Conservation (phyloP, 139 green algal species). For the Medakamo hakoo region DNA sequence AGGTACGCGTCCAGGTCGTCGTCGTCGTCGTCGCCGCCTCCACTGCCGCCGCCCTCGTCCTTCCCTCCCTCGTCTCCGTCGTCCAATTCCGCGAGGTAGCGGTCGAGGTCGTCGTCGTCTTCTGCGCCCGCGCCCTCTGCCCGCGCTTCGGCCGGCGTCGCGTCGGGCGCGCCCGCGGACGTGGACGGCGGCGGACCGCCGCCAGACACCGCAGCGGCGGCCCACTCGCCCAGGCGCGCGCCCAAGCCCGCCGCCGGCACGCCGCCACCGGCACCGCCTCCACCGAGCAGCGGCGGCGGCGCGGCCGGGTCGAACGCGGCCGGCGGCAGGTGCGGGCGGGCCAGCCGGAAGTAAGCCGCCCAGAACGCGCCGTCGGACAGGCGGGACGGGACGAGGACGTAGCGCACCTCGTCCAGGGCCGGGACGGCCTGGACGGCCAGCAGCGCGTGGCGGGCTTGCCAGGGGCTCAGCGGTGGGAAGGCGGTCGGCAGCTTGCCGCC, state of each 20-base stretch:
- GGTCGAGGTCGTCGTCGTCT: neutral
- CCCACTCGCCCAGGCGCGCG: neutral
- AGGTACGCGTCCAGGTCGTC: neutral
- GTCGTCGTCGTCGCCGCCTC: neutral
- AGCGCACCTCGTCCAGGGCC: neutral
- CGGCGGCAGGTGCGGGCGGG: neutral
- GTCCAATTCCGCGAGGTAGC: neutral
- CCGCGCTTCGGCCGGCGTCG: too few relatives aligned
- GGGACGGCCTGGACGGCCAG: neutral
- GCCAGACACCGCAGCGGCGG: neutral
- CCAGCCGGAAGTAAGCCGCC: neutral
- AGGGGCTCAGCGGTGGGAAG: neutral
- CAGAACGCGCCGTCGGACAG: neutral
- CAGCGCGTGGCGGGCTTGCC: neutral
- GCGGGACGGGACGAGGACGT: neutral
- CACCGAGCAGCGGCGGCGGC: neutral
- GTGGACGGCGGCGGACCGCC: too few relatives aligned
- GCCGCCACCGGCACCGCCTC: too few relatives aligned
- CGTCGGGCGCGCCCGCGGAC: too few relatives aligned
- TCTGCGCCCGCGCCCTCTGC: neutral
- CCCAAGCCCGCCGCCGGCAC: neutral
- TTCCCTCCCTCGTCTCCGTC: neutral
- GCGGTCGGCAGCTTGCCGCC: neutral
- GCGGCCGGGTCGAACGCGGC: neutral
- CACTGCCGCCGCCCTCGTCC: neutral